Conservation (phyloP, 352 stramenopile species). For the Peronospora farinosa region DNA sequence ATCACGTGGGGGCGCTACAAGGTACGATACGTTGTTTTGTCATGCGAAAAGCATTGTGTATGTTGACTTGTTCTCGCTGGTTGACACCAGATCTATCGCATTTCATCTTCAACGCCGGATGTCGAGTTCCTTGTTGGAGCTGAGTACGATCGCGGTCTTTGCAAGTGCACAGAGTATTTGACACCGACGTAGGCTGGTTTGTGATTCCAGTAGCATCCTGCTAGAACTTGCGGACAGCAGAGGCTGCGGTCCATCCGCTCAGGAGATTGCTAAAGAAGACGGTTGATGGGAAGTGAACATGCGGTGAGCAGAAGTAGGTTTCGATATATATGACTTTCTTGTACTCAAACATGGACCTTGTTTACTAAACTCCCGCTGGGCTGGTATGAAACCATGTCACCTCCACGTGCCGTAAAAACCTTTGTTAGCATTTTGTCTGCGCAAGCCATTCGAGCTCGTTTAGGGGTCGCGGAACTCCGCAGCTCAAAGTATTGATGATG, state of each 20-base stretch:
- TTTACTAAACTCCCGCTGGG: conserved; percentile 43
- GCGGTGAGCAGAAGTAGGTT: conserved; percentile 1
- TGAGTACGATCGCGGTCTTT: conserved; percentile 78
- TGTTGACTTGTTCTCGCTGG: neutral
- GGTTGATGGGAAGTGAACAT: conserved; percentile 8
- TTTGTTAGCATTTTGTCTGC: conserved; percentile 60
- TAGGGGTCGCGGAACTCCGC: conserved; percentile 68
- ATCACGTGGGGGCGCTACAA: conserved; percentile 80
- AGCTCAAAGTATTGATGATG: conserved; percentile 64
- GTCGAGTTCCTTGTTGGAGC: conserved; percentile 84
- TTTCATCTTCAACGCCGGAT: conserved; percentile 65
- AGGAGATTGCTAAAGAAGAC: conserved; percentile 2
- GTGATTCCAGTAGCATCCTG: neutral
- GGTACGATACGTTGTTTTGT: conserved; percentile 26
- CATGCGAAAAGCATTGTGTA: neutral
- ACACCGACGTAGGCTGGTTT: conserved; percentile 33
- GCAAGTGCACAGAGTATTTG: conserved; percentile 76
- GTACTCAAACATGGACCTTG: conserved; percentile 7
- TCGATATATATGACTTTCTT: conserved; percentile 11
- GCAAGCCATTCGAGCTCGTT: conserved; percentile 82
- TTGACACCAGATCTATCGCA: conserved; percentile 57
- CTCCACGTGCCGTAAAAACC: conserved; percentile 53
- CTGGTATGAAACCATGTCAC: conserved; percentile 59
- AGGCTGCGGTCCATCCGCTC: neutral
- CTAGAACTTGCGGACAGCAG: neutral